These are phyloP conservation scores for Zostera marina DNA, from an alignment of 116 monocot genomes.

Conservation along the genomic window DNA sequence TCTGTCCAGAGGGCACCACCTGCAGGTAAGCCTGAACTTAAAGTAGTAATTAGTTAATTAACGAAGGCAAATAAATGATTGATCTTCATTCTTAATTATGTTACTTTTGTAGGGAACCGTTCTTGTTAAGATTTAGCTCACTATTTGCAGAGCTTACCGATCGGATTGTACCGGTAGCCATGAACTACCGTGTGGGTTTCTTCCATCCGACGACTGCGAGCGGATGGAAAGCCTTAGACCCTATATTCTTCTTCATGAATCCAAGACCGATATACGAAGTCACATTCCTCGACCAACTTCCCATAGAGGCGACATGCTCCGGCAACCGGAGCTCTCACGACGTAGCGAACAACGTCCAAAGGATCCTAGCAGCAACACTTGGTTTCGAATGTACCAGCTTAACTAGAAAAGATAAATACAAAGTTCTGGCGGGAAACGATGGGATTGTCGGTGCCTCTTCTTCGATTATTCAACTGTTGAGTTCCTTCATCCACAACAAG, in stretches of 20 bases:
- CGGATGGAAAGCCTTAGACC: slow-evolving; percentile 88
- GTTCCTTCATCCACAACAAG: neutral
- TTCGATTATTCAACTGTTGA: neutral
- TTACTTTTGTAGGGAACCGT: slow-evolving; percentile 49
- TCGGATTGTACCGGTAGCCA: slow-evolving; percentile 84
- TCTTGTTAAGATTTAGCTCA: slow-evolving; percentile 64
- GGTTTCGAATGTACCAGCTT: slow-evolving; percentile 96
- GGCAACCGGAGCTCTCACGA: slow-evolving; percentile 53
- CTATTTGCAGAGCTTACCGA: slow-evolving; percentile 88
- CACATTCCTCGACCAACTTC: slow-evolving; percentile 66
- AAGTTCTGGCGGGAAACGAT: slow-evolving; percentile 63
- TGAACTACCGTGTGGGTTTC: slow-evolving; percentile 64
- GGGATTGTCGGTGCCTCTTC: slow-evolving; percentile 16
- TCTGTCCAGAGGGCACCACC: slow-evolving; percentile 91
- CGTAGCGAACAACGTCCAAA: slow-evolving; percentile 87
- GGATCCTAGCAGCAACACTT: slow-evolving; percentile 55
- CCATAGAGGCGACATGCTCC: slow-evolving; percentile 57
- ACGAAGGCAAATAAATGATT: neutral
- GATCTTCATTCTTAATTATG: no score
- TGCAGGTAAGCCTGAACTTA: slow-evolving; percentile 17
- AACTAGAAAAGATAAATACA: slow-evolving; percentile 83
- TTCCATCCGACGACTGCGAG: slow-evolving; percentile 92
- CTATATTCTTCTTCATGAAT: slow-evolving; percentile 94
- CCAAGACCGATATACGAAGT: slow-evolving; percentile 88
- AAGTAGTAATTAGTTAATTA: neutral